These are phyloP conservation scores for Candida dajiaensis DNA, from an alignment of 805 yeast species.

Conservation along the genomic window DNA sequence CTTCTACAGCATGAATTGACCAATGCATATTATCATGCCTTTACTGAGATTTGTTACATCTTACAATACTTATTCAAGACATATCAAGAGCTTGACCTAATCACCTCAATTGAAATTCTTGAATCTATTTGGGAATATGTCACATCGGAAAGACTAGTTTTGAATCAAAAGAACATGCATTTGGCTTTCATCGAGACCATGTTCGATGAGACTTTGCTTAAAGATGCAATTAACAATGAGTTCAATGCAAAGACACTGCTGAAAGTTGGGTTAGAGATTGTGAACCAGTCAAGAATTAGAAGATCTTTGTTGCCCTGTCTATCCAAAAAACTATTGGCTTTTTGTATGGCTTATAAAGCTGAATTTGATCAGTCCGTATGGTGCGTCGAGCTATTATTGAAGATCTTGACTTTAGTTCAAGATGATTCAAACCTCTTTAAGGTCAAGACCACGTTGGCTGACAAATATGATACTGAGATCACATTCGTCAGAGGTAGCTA, in stretches of 20 bases:
- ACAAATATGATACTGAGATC: constrained; percentile 41
- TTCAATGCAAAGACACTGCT: constrained; percentile 20
- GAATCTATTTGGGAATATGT: constrained; percentile 52
- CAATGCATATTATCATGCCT: constrained; percentile 10
- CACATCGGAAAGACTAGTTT: constrained; percentile 50
- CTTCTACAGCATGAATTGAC: constrained; percentile 13
- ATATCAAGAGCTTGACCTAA: constrained; percentile 15
- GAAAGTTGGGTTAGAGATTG: constrained; percentile 36
- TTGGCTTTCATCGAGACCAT: constrained; percentile 45
- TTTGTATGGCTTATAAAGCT: constrained; percentile 29
- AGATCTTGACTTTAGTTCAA: constrained; percentile 44
- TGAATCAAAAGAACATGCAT: constrained; percentile 64
- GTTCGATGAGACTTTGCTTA: constrained; percentile 37
- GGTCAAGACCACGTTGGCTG: constrained; percentile 53
- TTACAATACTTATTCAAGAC: constrained; percentile 14
- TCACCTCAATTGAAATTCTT: constrained; percentile 29
- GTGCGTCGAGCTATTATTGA: constrained; percentile 44
- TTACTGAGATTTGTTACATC: constrained; percentile 10
- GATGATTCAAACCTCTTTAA: constrained; percentile 49
- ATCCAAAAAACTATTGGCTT: constrained; percentile 39
- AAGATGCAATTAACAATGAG: constrained; percentile 27
- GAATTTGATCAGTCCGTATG: constrained; percentile 40
- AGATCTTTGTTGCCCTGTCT: constrained; percentile 63
- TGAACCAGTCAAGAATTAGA: constrained; percentile 50
- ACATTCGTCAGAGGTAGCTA: constrained; percentile 37